A percentile compares a stretch with the other conserved stretches of the same genome.
These are phyloP conservation scores for Raphanus sativus DNA, from an alignment of 345 rosid genomes.

Conservation along the genomic window DNA sequence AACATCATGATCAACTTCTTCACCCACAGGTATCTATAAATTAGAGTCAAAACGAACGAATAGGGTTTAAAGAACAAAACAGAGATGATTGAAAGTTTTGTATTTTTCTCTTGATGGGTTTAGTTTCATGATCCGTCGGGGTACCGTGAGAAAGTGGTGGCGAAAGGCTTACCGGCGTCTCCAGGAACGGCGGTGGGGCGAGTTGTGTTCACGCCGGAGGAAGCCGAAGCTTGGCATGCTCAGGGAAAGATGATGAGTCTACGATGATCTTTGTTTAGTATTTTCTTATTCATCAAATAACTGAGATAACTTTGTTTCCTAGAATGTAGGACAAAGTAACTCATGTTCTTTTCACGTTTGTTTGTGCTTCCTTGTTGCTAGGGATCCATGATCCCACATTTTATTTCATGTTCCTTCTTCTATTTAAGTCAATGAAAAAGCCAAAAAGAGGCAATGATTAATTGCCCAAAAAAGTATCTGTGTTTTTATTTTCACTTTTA, in stretches of 20 bases:
- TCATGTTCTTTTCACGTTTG: too few species aligned
- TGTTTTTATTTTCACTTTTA: too few species aligned
- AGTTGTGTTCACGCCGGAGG: conserved; percentile 75
- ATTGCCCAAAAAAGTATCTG: too few species aligned
- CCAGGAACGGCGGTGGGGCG: conserved; percentile 97
- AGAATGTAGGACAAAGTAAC: too few species aligned
- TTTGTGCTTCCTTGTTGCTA: too few species aligned
- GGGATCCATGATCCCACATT: too few species aligned
- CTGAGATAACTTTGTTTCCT: too few species aligned
- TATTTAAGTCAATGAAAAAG: too few species aligned
- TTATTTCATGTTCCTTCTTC: too few species aligned
- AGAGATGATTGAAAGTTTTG: conserved; percentile 12
- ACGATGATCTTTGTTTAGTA: too few species aligned
- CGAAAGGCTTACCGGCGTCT: conserved; percentile 90
- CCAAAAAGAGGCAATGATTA: too few species aligned
- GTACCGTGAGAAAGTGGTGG: conserved; percentile 74
- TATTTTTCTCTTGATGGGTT: conserved; percentile 13
- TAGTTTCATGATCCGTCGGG: conserved; percentile 81
- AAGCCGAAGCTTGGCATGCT: conserved; percentile 91
- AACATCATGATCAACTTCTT: conserved; percentile 85
- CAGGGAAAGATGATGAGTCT: conserved; percentile 89
- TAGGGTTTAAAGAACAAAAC: neutral
- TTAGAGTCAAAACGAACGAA: neutral
- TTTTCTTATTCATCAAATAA: too few species aligned
- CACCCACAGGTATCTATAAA: conserved; percentile 71